These are phyloP conservation scores for Edaphochlamys debaryana DNA, from an alignment of 139 green algal genomes.

Conservation along the genomic window DNA sequence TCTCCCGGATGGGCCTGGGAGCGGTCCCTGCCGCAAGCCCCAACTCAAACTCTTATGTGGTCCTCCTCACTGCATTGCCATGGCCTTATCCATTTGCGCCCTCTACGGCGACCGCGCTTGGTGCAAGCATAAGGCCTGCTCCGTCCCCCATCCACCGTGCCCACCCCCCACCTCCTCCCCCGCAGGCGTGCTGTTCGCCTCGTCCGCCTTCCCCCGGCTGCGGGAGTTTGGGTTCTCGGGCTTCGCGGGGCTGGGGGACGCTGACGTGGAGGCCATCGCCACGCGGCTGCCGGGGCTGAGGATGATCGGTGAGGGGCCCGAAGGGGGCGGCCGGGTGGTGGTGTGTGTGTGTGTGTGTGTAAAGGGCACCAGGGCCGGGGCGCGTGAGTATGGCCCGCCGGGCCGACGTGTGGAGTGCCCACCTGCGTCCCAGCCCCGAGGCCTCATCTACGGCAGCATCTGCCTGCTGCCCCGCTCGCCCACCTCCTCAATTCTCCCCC, in stretches of 20 bases:
- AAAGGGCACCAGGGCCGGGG: too few relatives aligned
- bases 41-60: neutral
- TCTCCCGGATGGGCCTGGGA: too few relatives aligned
- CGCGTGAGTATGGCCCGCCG: too few relatives aligned
- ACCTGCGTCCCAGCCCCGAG: too few relatives aligned
- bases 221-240: conserved; percentile 16
- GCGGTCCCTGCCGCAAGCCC: neutral
- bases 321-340: neutral
- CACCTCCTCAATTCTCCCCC: too few relatives aligned
- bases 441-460: too few relatives aligned
- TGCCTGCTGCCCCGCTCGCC: neutral
- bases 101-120: too few relatives aligned
- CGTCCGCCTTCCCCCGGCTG: neutral
- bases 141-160: neutral
- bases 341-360: neutral
- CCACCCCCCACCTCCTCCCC: too few relatives aligned
- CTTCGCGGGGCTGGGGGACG: conserved; percentile 4
- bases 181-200: neutral
- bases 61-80: too few relatives aligned
- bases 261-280: neutral
- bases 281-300: neutral
- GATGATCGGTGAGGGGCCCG: conserved; percentile 8
- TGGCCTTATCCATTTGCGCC: too few relatives aligned
- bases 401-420: too few relatives aligned
- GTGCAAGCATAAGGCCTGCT: too few relatives aligned